phyloP scores from a whole-genome alignment of 2,329 filamentous ascomycete genomes.

The Alternaria angustiovoidea region DNA sequence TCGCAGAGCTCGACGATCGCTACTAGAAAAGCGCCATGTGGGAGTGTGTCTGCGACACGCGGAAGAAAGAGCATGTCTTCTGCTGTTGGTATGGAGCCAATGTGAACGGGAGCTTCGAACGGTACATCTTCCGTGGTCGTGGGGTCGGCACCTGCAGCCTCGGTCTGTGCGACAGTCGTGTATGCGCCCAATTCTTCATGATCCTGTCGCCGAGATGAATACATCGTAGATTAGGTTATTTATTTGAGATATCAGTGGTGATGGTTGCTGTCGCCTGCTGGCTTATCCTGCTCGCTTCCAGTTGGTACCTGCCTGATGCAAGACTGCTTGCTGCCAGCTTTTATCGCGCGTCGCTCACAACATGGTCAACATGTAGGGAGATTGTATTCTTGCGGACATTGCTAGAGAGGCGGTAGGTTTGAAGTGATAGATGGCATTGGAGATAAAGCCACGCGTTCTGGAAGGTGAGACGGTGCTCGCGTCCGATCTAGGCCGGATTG shows the following conservation, averaged over 20 bases:
- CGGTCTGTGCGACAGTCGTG: conserved; percentile 43
- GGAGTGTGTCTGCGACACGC: conserved; percentile 55
- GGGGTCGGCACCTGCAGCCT: conserved; percentile 28
- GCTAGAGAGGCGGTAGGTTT: neutral
- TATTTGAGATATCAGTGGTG: neutral
- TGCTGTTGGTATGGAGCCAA: conserved; percentile 36
- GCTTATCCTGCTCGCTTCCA: neutral
- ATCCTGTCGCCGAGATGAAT: conserved; percentile 28
- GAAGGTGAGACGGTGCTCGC: conserved; percentile 16
- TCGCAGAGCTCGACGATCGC: conserved; percentile 60
- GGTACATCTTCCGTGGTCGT: conserved; percentile 18
- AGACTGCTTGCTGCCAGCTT: neutral
- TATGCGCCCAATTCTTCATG: conserved; percentile 38
- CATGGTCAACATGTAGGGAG: neutral
- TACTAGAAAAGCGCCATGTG: conserved; percentile 56
- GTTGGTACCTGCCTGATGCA: neutral
- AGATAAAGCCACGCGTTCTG: conserved; percentile 19
- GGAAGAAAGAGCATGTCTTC: conserved; percentile 39
- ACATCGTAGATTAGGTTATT: conserved; percentile 19
- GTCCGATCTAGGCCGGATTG: conserved; percentile 13
- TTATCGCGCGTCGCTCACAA: neutral
- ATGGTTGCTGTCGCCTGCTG: neutral
- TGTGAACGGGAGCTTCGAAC: conserved; percentile 17
- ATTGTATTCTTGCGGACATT: neutral
- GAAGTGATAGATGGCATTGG: too few relatives aligned